phyloP scores from a whole-genome alignment of 768 basidiomycete species.

The Phylloporus sp. region DNA sequence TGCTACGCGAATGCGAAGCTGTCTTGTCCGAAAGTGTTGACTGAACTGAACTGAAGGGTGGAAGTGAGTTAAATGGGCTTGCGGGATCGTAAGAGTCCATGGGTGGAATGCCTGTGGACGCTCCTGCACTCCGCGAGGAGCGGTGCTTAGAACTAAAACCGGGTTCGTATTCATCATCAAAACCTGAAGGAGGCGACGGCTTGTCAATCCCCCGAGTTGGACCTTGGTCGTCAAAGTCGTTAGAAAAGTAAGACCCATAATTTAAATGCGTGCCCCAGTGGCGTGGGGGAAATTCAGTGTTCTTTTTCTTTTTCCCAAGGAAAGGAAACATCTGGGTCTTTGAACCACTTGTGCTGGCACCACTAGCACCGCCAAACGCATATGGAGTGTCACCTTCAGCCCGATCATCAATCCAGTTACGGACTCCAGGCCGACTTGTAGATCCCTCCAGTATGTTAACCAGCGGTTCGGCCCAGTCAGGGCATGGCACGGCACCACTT shows the following conservation, averaged over 20 bases:
- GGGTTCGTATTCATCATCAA: slow-evolving; percentile 45
- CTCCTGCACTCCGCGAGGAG: slow-evolving; percentile 16
- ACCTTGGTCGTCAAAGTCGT: slow-evolving; percentile 16
- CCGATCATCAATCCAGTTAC: slow-evolving; percentile 64
- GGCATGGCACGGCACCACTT: slow-evolving; percentile 68
- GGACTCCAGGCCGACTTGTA: slow-evolving; percentile 64
- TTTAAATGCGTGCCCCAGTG: slow-evolving; percentile 54
- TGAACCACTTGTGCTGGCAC: slow-evolving; percentile 30
- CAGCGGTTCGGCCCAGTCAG: slow-evolving; percentile 74
- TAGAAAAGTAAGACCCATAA: slow-evolving; percentile 55
- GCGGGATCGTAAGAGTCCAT: slow-evolving; percentile 31
- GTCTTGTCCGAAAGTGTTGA: slow-evolving; percentile 32
- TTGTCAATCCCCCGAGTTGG: slow-evolving; percentile 20
- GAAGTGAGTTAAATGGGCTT: slow-evolving; percentile 34
- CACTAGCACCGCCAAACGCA: slow-evolving; percentile 40
- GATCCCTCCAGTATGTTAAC: slow-evolving; percentile 71
- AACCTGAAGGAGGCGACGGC: slow-evolving; percentile 20
- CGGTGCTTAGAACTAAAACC: slow-evolving; percentile 34
- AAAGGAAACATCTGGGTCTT: slow-evolving; percentile 31
- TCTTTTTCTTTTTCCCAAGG: slow-evolving; percentile 44
- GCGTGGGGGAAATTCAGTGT: slow-evolving; percentile 54
- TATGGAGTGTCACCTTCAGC: slow-evolving; percentile 42
- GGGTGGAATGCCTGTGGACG: slow-evolving; percentile 4
- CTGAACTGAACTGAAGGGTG: slow-evolving; percentile 32
- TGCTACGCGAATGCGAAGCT: slow-evolving; percentile 32